Conservation (phyloP, 495 filamentous ascomycete genomes). For the Parmelia sp. region DNA sequence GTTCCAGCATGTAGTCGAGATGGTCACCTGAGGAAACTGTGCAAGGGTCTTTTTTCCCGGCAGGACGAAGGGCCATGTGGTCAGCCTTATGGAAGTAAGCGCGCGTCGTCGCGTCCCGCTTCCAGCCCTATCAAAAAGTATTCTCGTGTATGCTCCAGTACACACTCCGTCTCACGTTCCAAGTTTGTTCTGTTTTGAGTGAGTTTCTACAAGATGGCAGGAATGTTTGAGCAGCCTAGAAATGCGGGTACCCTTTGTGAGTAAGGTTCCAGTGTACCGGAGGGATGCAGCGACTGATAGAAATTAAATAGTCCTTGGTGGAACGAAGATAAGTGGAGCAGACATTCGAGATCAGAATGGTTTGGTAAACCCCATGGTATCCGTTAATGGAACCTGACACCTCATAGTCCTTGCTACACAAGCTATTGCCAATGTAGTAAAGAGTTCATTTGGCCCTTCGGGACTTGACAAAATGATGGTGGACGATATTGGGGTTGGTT, state of each 20-base stretch:
- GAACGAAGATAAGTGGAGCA: constrained; percentile 60
- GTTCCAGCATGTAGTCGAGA: not conserved
- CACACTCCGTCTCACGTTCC: not conserved
- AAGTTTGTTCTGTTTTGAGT: not conserved
- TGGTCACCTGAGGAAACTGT: not conserved
- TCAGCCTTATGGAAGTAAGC: not conserved
- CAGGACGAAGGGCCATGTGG: not conserved
- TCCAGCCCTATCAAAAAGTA: constrained; percentile 14
- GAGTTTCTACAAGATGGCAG: constrained; percentile 54
- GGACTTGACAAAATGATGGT: constrained; percentile 99
- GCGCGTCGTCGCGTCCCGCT: constrained; percentile 2
- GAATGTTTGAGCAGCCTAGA: constrained; percentile 81
- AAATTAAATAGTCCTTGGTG: constrained; percentile 18
- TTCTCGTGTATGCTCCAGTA: not conserved
- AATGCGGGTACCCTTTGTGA: constrained; percentile 72
- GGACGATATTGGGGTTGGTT: constrained; percentile 87
- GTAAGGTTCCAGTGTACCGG: not conserved
- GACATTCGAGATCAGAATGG: constrained; percentile 97
- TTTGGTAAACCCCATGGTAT: constrained; percentile 47
- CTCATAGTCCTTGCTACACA: constrained; percentile 80
- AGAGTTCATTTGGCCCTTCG: constrained; percentile 95
- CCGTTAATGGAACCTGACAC: constrained; percentile 21
- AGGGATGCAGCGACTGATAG: not conserved
- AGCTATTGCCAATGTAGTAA: constrained; percentile 97
- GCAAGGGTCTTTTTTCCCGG: not conserved